These are phyloP conservation scores for Cyclanthera cordifolia DNA, from an alignment of 306 rosid genomes.

Conservation along the genomic window DNA sequence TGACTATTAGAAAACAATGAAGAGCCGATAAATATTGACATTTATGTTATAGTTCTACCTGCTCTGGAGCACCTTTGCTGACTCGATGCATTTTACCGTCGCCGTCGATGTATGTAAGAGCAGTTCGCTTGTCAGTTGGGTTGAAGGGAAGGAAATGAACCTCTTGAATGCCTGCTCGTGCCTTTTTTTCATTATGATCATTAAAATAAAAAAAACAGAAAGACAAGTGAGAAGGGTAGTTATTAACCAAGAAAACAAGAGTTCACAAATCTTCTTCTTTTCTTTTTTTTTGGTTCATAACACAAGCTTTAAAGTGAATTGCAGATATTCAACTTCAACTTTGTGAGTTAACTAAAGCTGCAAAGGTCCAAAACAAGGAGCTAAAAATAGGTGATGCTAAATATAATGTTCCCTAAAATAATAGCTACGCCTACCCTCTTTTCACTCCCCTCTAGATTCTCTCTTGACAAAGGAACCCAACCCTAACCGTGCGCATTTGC, in stretches of 20 bases:
- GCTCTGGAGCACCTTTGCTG: constrained; percentile 91
- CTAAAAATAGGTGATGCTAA: no score
- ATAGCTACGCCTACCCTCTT: no score
- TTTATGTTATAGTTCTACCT: constrained; percentile 34
- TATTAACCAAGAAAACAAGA: not conserved
- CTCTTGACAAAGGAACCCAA: no score
- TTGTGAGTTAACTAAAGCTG: no score
- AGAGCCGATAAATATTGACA: not conserved
- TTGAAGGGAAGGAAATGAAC: constrained; percentile 87
- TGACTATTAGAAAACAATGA: constrained; percentile 10
- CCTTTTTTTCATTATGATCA: constrained; percentile 26
- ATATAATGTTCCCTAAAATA: no score
- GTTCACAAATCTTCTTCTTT: not conserved
- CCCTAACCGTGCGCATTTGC: no score
- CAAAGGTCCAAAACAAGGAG: no score
- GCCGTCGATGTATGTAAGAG: constrained; percentile 59
- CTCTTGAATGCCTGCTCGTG: constrained; percentile 60
- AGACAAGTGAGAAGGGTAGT: not conserved
- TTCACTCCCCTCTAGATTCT: no score
- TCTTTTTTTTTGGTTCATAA: not conserved
- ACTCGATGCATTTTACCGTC: constrained; percentile 68
- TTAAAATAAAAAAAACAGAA: constrained; percentile 13
- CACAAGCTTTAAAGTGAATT: not conserved
- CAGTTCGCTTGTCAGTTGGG: constrained; percentile 78
- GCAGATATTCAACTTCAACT: not conserved